Evolutionary conservation across 2,329 filamentous ascomycete species (phyloP).

Genomic region (Monascus ruber): DNA sequence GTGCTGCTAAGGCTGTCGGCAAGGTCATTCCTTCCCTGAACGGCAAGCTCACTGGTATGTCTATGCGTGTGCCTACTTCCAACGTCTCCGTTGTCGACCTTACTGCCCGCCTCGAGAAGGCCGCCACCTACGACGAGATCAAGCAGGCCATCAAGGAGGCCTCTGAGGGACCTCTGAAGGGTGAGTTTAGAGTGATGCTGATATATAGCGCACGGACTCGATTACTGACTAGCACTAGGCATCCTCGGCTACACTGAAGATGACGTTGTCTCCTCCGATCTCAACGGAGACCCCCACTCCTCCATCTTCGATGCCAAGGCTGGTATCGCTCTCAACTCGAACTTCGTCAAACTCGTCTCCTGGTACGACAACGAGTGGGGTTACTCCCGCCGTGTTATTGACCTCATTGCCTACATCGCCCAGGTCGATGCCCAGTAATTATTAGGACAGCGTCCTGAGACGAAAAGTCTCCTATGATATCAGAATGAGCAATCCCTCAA

Average conservation of each 20-base stretch:
- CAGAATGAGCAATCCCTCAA: slow-evolving; percentile 3
- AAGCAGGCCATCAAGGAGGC: slow-evolving; percentile 84
- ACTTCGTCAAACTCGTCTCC: slow-evolving; percentile 96
- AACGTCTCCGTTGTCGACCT: slow-evolving; percentile 99
- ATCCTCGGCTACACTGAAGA: slow-evolving; percentile 95
- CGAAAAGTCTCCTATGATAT: slow-evolving; percentile 25
- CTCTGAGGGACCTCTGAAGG: slow-evolving; percentile 72
- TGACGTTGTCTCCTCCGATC: slow-evolving; percentile 84
- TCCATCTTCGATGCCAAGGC: slow-evolving; percentile 99
- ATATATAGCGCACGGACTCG: too few species aligned
- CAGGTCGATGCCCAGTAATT: slow-evolving; percentile 54
- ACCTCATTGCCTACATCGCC: slow-evolving; percentile 66
- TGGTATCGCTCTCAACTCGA: slow-evolving; percentile 93
- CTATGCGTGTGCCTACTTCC: slow-evolving; percentile 96
- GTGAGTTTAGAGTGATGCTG: slow-evolving; percentile 29
- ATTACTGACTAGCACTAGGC: slow-evolving; percentile 38
- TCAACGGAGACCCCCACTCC: slow-evolving; percentile 85
- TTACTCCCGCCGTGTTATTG: slow-evolving; percentile 90
- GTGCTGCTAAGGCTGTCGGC: slow-evolving; percentile 99
- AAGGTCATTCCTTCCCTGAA: slow-evolving; percentile 98
- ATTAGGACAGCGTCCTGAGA: slow-evolving; percentile 21
- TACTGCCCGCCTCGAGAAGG: slow-evolving; percentile 88
- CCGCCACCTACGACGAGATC: slow-evolving; percentile 65
- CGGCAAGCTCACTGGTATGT: slow-evolving; percentile 99
- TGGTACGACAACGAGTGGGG: slow-evolving; percentile 99